phyloP scores from a whole-genome alignment of 75 land plant genomes.

The Picea sitchensis region DNA sequence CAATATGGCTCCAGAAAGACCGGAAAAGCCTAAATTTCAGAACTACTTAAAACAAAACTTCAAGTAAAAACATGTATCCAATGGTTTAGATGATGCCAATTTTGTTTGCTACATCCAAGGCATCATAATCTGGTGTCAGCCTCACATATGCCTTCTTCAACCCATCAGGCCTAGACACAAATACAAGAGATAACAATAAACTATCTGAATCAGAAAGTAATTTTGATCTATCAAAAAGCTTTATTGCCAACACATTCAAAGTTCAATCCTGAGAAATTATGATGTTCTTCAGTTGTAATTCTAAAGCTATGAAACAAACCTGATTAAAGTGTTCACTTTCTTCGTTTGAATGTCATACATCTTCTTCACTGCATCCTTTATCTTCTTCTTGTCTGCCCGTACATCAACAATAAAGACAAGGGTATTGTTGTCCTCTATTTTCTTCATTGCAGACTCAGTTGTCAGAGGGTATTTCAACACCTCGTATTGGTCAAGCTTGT shows the following conservation, averaged over 20 bases:
- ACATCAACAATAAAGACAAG: constrained; percentile 58
- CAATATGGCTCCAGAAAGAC: too few relatives aligned
- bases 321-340: constrained; percentile 66
- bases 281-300: background rate
- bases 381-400: constrained; percentile 56
- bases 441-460: constrained; percentile 62
- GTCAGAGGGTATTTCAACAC: constrained; percentile 51
- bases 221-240: background rate
- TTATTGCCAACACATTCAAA: background rate
- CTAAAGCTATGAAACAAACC: constrained; percentile 13
- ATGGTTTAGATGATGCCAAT: constrained; percentile 50
- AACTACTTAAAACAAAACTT: too few relatives aligned
- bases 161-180: constrained; percentile 36
- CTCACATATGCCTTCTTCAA: constrained; percentile 50
- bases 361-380: constrained; percentile 50
- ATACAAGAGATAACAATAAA: constrained; percentile 3
- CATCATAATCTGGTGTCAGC: constrained; percentile 52
- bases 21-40: too few relatives aligned
- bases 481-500: constrained; percentile 60
- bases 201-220: background rate
- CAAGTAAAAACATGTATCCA: too few relatives aligned
- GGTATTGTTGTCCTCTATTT: constrained; percentile 57
- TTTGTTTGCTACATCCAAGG: constrained; percentile 63
- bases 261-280: background rate
- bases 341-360: constrained; percentile 61